Percentiles rank a stretch among this genome's conserved stretches.
phyloP scores from a whole-genome alignment of 495 filamentous ascomycete genomes.

The Lasiosphaeria miniovina region DNA sequence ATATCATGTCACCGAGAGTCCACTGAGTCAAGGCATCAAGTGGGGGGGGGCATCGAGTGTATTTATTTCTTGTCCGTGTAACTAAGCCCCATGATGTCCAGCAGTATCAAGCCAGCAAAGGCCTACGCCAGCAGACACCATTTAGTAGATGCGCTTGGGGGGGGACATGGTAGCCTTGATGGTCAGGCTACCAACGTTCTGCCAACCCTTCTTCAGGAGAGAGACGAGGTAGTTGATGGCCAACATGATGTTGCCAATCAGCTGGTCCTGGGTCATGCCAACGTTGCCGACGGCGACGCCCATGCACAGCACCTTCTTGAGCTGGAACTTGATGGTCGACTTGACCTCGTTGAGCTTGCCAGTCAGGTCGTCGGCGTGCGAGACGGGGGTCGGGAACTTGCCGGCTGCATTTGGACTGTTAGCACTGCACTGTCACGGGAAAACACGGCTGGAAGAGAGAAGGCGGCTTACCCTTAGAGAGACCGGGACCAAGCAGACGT shows the following conservation, averaged over 20 bases:
- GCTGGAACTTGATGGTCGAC: conserved; percentile 99
- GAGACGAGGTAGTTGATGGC: conserved; percentile 99
- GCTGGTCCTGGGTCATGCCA: conserved; percentile 91
- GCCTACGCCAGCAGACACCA: conserved; percentile 8
- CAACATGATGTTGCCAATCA: conserved; percentile 92
- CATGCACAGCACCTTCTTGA: conserved; percentile 99
- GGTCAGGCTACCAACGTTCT: conserved; percentile 98
- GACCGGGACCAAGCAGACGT: conserved; percentile 96
- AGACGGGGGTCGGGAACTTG: conserved; percentile 98
- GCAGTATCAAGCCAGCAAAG: conserved; percentile 2
- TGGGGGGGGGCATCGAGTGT: neutral
- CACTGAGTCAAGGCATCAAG: neutral
- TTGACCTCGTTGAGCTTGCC: conserved; percentile 97
- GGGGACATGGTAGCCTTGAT: conserved; percentile 99
- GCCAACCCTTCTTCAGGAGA: conserved; percentile 99
- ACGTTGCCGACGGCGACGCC: conserved; percentile 99
- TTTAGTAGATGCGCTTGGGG: conserved; percentile 91
- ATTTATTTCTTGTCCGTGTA: conserved; percentile 5
- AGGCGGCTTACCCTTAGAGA: conserved; percentile 78
- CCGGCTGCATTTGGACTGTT: conserved; percentile 58
- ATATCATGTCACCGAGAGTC: no score
- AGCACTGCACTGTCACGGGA: conserved; percentile 4
- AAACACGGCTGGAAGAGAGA: neutral
- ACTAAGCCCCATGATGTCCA: conserved; percentile 4
- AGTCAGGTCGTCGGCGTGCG: conserved; percentile 87